phyloP scores from a whole-genome alignment of 1,284 basidiomycete genomes.

The Ustilago shanxiensis region DNA sequence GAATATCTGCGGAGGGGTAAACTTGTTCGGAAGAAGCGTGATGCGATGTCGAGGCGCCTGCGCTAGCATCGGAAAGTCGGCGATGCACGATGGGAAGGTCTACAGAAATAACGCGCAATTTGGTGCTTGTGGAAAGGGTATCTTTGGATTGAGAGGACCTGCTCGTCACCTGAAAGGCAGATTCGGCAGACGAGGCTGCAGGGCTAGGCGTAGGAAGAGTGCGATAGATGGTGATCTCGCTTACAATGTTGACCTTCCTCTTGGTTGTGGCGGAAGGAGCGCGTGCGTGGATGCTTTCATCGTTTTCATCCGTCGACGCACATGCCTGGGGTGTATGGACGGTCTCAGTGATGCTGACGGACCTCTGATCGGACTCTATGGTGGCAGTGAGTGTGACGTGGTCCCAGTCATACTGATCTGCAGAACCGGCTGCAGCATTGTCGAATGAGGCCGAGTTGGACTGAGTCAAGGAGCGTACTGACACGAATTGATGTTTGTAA shows the following conservation, averaged over 20 bases:
- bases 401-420: conserved; percentile 17
- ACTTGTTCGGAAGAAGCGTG: neutral
- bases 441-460: neutral
- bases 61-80: neutral
- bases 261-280: conserved; percentile 12
- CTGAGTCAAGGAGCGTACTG: conserved; percentile 30
- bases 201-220: conserved; percentile 8
- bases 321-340: conserved; percentile 5
- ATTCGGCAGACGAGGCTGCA: neutral
- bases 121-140: conserved; percentile 12
- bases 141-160: conserved; percentile 11
- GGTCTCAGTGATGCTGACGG: conserved; percentile 32
- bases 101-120: conserved; percentile 38
- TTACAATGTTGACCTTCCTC: conserved; percentile 21
- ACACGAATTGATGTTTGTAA: conserved; percentile 43
- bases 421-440: neutral
- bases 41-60: neutral
- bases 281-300: too few species aligned
- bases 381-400: conserved; percentile 31
- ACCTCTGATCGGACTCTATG: conserved; percentile 20
- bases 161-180: conserved; percentile 25
- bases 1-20: neutral
- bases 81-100: conserved; percentile 31
- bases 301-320: neutral
- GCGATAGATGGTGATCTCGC: conserved; percentile 42